Base-by-base conservation (phyloP, 163 green algal species). In the Scenedesmus sp. region DNA sequence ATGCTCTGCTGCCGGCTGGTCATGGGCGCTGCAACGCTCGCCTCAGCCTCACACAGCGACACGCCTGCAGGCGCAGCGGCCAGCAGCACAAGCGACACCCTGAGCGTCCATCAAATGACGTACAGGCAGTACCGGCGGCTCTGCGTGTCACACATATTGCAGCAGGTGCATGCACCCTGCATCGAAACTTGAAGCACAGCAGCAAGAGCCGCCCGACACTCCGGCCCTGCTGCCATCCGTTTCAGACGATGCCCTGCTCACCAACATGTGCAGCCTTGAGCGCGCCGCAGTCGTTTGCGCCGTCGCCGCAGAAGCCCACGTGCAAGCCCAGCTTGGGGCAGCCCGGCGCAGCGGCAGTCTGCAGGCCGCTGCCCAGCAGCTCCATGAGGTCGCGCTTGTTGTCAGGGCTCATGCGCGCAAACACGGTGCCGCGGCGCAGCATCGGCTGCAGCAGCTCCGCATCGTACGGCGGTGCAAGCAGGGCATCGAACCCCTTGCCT, bases 11-110 rank as follows among this genome's bases (percentile, higher is more conserved):
- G 84, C 89, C 93, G 94, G 91, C 91, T 95, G n/a, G 95, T 97
- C 91, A 97, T 94, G 43, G 95, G 95, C 0, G 95, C 95, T 16
- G 95, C 95, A 13, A 97, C 94, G 30, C 91, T 95, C 56, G 95
- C 95, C 93, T 97, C 95, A 0, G 95, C 95, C 93, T 97, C 94
- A 76, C 95, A 97, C 83, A 97, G 94, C 35, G 93, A 96, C 85
- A 97, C 94, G 37, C 95, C 87, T 91, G 73, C 16, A 59, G 46
- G 79, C n/a, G 42, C 9, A 68, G 12, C 3, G 0, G 37, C 0
- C 59, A 72, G 13, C 44, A 59, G 20, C 81, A 86, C 46, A 35
- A 49, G 5, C 30, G 33, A 1, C 7, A 7, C 9, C n/a, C 51
- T 53, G 13, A 70, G 56, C 56, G 7, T 33, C 2, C 7, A n/a